Percentiles rank a stretch among this genome's conserved stretches.
Conservation (phyloP, 306 rosid genomes). For the Astragalus glycyphyllos region DNA sequence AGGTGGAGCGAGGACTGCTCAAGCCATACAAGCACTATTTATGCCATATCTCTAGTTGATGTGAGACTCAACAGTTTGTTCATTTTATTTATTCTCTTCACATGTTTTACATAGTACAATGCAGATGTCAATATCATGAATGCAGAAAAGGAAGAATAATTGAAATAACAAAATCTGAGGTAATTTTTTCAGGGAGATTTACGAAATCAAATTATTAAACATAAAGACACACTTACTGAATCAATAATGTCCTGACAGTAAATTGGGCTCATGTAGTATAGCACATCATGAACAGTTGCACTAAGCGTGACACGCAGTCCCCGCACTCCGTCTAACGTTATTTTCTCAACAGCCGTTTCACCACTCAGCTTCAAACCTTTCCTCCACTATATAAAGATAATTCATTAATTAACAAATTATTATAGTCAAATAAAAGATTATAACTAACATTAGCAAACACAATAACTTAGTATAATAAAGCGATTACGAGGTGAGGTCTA, state of each 20-base stretch:
- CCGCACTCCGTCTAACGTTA: conserved; percentile 93
- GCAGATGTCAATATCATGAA: conserved; percentile 20
- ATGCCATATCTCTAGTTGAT: no score
- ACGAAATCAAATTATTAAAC: conserved; percentile 14
- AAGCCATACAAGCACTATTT: no score
- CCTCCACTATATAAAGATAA: conserved; percentile 82
- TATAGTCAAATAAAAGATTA: conserved; percentile 29
- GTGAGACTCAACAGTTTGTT: neutral
- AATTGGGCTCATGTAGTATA: conserved; percentile 99
- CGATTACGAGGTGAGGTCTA: no score
- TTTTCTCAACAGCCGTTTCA: conserved; percentile 87
- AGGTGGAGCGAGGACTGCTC: no score
- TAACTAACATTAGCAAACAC: conserved; percentile 22
- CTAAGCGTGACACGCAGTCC: conserved; percentile 92
- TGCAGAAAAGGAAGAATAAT: neutral
- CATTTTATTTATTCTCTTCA: conserved; percentile 12
- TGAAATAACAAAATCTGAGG: conserved; percentile 18
- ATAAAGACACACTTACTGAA: conserved; percentile 59
- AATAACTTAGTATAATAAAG: neutral
- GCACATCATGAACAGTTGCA: conserved; percentile 96
- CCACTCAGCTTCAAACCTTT: conserved; percentile 97
- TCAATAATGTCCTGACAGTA: conserved; percentile 94
- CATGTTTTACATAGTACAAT: neutral
- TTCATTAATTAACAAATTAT: conserved; percentile 7
- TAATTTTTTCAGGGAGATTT: conserved; percentile 16